Evolutionary conservation across 345 rosid species (phyloP).

Genomic region (Murraya koenigii): DNA sequence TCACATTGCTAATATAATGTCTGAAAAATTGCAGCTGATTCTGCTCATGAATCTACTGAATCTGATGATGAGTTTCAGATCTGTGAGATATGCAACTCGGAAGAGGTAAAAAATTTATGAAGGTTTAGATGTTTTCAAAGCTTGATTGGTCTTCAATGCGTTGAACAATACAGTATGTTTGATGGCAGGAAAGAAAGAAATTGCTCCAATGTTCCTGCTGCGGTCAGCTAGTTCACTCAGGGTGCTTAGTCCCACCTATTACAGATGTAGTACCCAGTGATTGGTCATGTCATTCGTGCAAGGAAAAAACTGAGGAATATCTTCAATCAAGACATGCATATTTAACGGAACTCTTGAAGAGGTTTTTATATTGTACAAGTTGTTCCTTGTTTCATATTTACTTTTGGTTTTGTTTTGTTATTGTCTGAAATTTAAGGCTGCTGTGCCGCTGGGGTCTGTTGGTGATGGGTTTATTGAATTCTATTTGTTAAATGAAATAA

Average conservation of each 20-base stretch:
- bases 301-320: slow-evolving; percentile 94
- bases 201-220: slow-evolving; percentile 93
- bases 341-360: slow-evolving; percentile 62
- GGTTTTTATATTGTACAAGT: slow-evolving; percentile 36
- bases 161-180: slow-evolving; percentile 16
- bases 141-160: slow-evolving; percentile 16
- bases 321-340: slow-evolving; percentile 68
- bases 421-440: background rate
- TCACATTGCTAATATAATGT: background rate
- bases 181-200: slow-evolving; percentile 81
- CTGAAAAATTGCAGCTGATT: slow-evolving; percentile 65
- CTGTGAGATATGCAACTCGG: slow-evolving; percentile 85
- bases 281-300: slow-evolving; percentile 95
- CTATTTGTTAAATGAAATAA: slow-evolving; percentile 4
- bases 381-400: slow-evolving; percentile 8
- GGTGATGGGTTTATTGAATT: slow-evolving; percentile 9
- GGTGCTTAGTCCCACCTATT: slow-evolving; percentile 86
- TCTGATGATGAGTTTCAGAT: slow-evolving; percentile 99
- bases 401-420: background rate
- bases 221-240: slow-evolving; percentile 81
- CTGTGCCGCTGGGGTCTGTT: background rate
- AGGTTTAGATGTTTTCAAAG: background rate
- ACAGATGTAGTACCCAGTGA: slow-evolving; percentile 62
- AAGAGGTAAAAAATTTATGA: slow-evolving; percentile 59
- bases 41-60: slow-evolving; percentile 74